Evolutionary conservation across 2,329 filamentous ascomycete genomes (phyloP).

Genomic region (Massarina eburnea): DNA sequence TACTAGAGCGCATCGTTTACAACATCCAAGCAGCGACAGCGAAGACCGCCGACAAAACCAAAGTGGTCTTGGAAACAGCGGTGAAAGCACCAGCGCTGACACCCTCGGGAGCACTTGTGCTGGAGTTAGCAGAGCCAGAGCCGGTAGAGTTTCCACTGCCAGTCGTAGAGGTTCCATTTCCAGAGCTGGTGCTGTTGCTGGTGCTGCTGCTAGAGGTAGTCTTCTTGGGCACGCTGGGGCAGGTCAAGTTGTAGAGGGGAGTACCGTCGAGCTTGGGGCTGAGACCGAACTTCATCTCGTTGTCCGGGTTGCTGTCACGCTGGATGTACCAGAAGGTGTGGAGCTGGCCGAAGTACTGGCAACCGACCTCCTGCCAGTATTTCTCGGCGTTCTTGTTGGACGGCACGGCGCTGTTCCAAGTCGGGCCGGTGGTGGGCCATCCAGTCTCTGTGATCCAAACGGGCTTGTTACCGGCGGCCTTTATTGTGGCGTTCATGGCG

Average conservation of each 20-base stretch:
- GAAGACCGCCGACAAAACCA: constrained; percentile 29
- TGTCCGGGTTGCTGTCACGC: constrained; percentile 54
- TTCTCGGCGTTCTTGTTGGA: constrained; percentile 31
- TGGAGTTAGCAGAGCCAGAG: background rate
- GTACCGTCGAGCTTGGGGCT: constrained; percentile 56
- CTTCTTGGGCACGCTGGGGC: constrained; percentile 29
- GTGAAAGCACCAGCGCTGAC: constrained; percentile 14
- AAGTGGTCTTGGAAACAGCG: constrained; percentile 23
- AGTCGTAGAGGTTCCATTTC: background rate
- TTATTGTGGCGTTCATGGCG: constrained; percentile 31
- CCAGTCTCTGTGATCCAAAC: constrained; percentile 46
- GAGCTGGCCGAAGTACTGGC: constrained; percentile 33
- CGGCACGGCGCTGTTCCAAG: constrained; percentile 30
- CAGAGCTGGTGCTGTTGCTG: background rate
- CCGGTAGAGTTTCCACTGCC: background rate
- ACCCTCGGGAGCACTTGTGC: background rate
- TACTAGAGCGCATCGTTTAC: constrained; percentile 9
- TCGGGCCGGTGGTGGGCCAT: constrained; percentile 36
- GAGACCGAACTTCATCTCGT: constrained; percentile 61
- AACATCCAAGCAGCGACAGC: constrained; percentile 26
- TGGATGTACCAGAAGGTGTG: constrained; percentile 43
- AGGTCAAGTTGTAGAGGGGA: constrained; percentile 57
- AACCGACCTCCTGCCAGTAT: constrained; percentile 40
- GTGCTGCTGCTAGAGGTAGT: background rate
- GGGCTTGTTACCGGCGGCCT: constrained; percentile 32